Evolutionary conservation across 352 stramenopile species (phyloP), one percentile per base, ranked within the genome.

Genomic region (Pythium dissotocum): DNA sequence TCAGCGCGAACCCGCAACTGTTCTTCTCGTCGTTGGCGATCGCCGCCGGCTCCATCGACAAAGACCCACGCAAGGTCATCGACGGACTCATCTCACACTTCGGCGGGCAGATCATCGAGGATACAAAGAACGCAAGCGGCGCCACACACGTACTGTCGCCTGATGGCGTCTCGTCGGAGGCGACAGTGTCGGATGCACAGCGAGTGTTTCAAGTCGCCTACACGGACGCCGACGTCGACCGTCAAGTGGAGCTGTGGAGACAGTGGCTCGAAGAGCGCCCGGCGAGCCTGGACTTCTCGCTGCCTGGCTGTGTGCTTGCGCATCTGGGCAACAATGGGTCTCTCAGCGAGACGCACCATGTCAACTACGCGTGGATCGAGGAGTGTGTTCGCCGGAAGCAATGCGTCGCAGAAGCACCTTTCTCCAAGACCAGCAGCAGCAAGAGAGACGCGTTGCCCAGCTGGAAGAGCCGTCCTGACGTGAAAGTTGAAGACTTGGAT

Each of bases 311-410:
- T 56, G 44, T 91, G 10, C 71, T 88, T 18, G 81, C 81, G 12
- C 88, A 77, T 33, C 64, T 94, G 18, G 79, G 83, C 21, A 75
- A 86, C 35, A 60, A 46, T 6, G 78, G 85, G 2, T 75, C 81
- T 1, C 58, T 94, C n/a, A 54, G 71, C 3, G 76, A 73, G 67
- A 85, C 89, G 44, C 68, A 89, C 38, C 76, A 87, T 58, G 77
- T 96, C 36, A 92, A 78, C 51, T 91, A 90, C 69, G 79, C 66
- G 32, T 96, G 88, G 88, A 87, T 96, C 63, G 85, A 96, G 69
- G 85, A 94, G 60, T 94, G 83, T 54, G 73, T 93, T 21, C 71
- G 70, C 6, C 76, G 75, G 13, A 88, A 90, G 40, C 75, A 63
- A 46, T 73, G 74, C 21, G 77, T 91, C 0, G 73, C 77, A 8